These are phyloP conservation scores for Westerdykella ornata DNA, from an alignment of 2,329 filamentous ascomycete species.

Conservation along the genomic window DNA sequence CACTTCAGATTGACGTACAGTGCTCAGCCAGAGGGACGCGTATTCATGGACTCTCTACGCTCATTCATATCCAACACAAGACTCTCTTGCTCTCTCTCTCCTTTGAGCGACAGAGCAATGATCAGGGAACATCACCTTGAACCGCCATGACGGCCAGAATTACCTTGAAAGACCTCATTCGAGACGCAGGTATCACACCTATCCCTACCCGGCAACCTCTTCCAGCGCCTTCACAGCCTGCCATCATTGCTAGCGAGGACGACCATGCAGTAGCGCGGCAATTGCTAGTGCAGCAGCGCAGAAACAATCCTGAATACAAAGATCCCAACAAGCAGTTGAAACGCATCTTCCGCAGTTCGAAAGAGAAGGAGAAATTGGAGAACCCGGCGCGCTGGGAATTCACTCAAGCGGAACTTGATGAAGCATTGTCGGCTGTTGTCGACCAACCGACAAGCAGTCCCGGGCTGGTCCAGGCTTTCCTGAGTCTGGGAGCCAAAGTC, in stretches of 20 bases:
- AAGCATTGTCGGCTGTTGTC: constrained; percentile 29
- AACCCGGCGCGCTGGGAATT: constrained; percentile 25
- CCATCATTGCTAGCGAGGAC: constrained; percentile 25
- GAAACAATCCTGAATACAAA: constrained; percentile 24
- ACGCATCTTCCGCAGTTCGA: constrained; percentile 29
- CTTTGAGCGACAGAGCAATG: no score
- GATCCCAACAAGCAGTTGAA: constrained; percentile 28
- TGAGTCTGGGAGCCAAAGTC: constrained; percentile 31
- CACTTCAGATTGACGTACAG: no score
- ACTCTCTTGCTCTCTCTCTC: constrained; percentile 1
- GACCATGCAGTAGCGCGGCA: constrained; percentile 26
- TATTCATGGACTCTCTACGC: background rate
- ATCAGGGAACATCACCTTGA: background rate
- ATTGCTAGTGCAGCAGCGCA: constrained; percentile 27
- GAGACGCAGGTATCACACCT: constrained; percentile 22
- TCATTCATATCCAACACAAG: background rate
- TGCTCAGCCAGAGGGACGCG: constrained; percentile 6
- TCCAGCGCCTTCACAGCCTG: constrained; percentile 27
- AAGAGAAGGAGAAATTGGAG: constrained; percentile 21
- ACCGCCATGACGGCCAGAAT: constrained; percentile 24
- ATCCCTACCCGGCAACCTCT: constrained; percentile 25
- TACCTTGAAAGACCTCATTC: constrained; percentile 26
- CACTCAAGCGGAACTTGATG: constrained; percentile 32
- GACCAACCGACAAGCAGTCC: constrained; percentile 24
- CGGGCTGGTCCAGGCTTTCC: constrained; percentile 30